Percentiles rank a stretch among this genome's conserved stretches.
Conservation (phyloP, 2,329 filamentous ascomycete species). For the Elsinoe ampelina region DNA sequence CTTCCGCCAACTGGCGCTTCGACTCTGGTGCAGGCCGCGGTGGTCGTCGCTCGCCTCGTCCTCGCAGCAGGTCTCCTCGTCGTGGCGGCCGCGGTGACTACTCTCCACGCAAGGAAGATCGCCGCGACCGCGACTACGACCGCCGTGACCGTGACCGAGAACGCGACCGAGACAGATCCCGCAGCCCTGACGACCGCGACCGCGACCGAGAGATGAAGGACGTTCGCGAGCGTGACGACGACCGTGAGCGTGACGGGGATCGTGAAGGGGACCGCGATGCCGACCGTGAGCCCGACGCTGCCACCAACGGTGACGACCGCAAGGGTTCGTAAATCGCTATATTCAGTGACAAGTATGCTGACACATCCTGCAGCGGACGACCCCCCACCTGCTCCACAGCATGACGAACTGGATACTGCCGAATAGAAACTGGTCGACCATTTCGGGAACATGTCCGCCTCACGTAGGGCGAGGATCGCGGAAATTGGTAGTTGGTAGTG, state of each 20-base stretch:
- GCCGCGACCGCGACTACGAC: conserved; percentile 63
- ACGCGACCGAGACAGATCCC: conserved; percentile 59
- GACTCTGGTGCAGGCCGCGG: conserved; percentile 74
- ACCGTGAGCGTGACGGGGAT: conserved; percentile 49
- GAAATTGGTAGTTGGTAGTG: conserved; percentile 2
- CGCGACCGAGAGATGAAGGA: conserved; percentile 49
- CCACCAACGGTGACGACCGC: conserved; percentile 68
- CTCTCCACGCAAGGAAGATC: conserved; percentile 54
- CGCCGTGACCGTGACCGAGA: conserved; percentile 62
- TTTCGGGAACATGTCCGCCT: conserved; percentile 5
- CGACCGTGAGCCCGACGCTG: conserved; percentile 20
- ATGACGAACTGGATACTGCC: conserved; percentile 93
- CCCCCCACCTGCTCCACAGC: conserved; percentile 72
- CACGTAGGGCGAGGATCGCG: conserved; percentile 4
- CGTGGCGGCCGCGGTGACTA: conserved; percentile 57
- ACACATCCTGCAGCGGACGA: conserved; percentile 39
- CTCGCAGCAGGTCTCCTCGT: conserved; percentile 64
- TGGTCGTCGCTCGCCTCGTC: conserved; percentile 49
- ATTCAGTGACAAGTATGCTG: conserved; percentile 17
- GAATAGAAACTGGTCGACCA: conserved; percentile 45
- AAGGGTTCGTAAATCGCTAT: conserved; percentile 53
- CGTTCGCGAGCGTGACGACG: conserved; percentile 34
- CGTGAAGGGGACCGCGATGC: conserved; percentile 29
- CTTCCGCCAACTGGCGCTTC: conserved; percentile 96
- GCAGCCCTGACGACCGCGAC: conserved; percentile 55